phyloP scores from a whole-genome alignment of 2,329 filamentous ascomycete species.

The Nothopassalora personata region DNA sequence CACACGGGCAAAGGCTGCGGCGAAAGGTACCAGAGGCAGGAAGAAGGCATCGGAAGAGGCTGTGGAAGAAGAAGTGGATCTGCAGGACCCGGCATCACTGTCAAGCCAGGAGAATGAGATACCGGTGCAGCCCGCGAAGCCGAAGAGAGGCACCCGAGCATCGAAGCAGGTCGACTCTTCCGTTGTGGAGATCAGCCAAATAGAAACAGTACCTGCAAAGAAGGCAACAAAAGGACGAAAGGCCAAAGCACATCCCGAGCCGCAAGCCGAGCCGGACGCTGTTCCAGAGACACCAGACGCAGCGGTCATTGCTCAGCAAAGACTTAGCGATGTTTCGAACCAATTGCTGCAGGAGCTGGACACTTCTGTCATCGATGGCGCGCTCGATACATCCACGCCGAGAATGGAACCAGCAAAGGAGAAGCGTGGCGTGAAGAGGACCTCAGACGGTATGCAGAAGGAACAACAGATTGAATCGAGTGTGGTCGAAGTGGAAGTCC shows the following conservation, averaged over 20 bases:
- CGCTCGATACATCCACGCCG: constrained; percentile 26
- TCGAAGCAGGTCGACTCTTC: constrained; percentile 30
- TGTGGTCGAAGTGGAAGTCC: constrained; percentile 22
- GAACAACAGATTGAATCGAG: constrained; percentile 19
- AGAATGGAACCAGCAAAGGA: constrained; percentile 17
- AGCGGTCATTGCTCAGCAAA: constrained; percentile 9
- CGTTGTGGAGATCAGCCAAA: constrained; percentile 22
- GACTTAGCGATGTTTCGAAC: constrained; percentile 25
- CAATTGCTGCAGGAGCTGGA: constrained; percentile 32
- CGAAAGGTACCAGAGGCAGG: constrained; percentile 40
- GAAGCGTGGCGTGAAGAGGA: constrained; percentile 35
- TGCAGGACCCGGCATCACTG: constrained; percentile 10
- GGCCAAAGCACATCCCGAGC: constrained; percentile 27
- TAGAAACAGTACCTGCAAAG: constrained; percentile 24
- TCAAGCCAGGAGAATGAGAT: constrained; percentile 10
- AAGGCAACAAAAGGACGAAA: constrained; percentile 28
- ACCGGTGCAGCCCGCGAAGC: constrained; percentile 4
- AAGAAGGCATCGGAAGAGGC: constrained; percentile 13
- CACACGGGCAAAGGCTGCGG: constrained; percentile 39
- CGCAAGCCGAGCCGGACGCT: constrained; percentile 16
- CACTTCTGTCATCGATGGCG: constrained; percentile 23
- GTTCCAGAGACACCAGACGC: constrained; percentile 15
- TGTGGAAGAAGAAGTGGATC: not conserved
- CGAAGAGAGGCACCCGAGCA: constrained; percentile 23
- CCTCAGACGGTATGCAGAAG: constrained; percentile 34